These are phyloP conservation scores for Isatis tinctoria DNA, from an alignment of 345 rosid species.

Conservation along the genomic window DNA sequence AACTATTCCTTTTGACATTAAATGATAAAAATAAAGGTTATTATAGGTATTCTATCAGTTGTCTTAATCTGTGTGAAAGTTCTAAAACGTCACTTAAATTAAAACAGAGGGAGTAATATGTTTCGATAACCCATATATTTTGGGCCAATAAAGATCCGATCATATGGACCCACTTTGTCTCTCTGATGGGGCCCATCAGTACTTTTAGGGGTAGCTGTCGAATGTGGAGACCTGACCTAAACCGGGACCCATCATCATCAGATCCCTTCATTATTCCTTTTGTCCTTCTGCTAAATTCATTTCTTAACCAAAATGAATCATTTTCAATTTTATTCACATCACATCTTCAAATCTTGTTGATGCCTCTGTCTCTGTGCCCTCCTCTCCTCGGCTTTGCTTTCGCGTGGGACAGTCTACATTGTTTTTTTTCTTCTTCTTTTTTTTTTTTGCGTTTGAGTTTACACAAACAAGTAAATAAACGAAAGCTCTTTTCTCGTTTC, in stretches of 20 bases:
- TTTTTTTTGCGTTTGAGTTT: not conserved
- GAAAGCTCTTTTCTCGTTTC: too few relatives aligned
- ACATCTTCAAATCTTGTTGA: not conserved
- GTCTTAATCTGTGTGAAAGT: too few relatives aligned
- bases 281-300: conserved; percentile 17
- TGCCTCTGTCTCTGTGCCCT: conserved; percentile 15
- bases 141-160: conserved; percentile 28
- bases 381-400: not conserved
- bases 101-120: too few relatives aligned
- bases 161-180: conserved; percentile 18
- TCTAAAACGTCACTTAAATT: too few relatives aligned
- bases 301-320: conserved; percentile 9
- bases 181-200: conserved; percentile 11
- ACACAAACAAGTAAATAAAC: not conserved
- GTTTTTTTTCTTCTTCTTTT: not conserved
- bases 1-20: too few relatives aligned
- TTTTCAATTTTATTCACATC: not conserved
- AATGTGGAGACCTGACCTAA: conserved; percentile 37
- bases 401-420: not conserved
- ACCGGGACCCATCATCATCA: conserved; percentile 6
- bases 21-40: too few relatives aligned
- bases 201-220: conserved; percentile 26
- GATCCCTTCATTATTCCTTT: conserved; percentile 27
- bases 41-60: too few relatives aligned
- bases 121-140: conserved; percentile 7